Conservation (phyloP, 768 basidiomycete species). For the Zangia roseola region DNA sequence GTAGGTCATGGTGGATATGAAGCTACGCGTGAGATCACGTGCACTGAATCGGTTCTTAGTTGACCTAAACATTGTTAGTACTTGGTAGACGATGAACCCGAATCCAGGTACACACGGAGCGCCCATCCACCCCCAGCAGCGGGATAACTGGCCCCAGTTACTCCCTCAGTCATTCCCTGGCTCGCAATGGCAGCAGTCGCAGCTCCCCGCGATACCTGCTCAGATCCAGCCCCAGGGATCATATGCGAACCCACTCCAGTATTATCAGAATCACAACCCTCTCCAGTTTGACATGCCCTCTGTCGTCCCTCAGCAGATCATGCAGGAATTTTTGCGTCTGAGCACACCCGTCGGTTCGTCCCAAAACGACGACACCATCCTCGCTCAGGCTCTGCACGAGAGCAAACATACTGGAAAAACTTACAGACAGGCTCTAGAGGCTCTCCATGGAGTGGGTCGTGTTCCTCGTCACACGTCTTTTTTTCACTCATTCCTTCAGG, state of each 20-base stretch:
- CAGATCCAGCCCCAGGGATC: constrained; percentile 19
- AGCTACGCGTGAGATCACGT: constrained; percentile 13
- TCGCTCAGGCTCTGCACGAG: constrained; percentile 47
- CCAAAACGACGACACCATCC: constrained; percentile 55
- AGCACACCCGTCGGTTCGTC: constrained; percentile 50
- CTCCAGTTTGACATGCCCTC: constrained; percentile 34
- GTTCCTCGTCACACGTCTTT: not conserved
- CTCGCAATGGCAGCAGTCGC: constrained; percentile 33
- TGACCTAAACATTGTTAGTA: no score
- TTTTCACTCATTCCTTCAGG: constrained; percentile 18
- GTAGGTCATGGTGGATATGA: constrained; percentile 23
- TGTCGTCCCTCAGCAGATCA: constrained; percentile 47
- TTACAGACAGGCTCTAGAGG: constrained; percentile 66
- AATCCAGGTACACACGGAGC: constrained; percentile 14
- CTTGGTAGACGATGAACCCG: constrained; percentile 17
- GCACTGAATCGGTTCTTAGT: not conserved
- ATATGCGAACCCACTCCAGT: constrained; percentile 19
- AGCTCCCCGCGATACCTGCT: constrained; percentile 37
- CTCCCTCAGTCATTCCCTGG: constrained; percentile 30
- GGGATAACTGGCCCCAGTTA: constrained; percentile 25
- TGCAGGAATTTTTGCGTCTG: constrained; percentile 55
- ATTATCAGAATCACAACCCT: constrained; percentile 20
- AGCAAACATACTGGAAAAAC: constrained; percentile 41
- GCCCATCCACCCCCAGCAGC: constrained; percentile 15
- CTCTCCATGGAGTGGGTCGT: constrained; percentile 58